Conservation (phyloP, 1,139 yeast species). For the Pneumocystis carinii region DNA sequence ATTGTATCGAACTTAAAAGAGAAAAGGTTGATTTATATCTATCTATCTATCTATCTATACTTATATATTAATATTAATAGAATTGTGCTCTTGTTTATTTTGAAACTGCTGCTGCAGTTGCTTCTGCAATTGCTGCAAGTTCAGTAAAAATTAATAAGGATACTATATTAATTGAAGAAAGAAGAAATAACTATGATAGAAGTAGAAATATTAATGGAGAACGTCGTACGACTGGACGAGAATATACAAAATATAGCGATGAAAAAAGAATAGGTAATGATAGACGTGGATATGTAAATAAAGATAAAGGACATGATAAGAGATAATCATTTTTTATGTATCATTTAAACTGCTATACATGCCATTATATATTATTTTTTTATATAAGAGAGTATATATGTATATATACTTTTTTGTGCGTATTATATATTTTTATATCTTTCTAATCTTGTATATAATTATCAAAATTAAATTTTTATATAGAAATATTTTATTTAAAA, state of each 20-base stretch:
- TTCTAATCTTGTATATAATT: too few relatives aligned
- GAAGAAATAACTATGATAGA: background rate
- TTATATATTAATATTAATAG: background rate
- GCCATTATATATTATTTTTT: background rate
- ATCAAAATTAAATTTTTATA: too few relatives aligned
- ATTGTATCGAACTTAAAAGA: background rate
- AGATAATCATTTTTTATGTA: background rate
- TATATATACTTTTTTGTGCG: background rate
- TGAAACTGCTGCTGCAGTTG: background rate
- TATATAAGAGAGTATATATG: too few relatives aligned
- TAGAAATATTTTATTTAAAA: too few relatives aligned
- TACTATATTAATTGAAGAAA: background rate
- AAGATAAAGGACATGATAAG: background rate
- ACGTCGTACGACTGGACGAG: background rate
- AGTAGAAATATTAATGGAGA: background rate
- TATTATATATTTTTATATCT: too few relatives aligned
- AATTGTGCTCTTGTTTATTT: background rate
- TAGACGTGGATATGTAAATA: background rate
- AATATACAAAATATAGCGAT: background rate
- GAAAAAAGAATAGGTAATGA: background rate
- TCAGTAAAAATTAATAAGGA: background rate
- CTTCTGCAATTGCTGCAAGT: background rate
- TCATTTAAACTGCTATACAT: background rate
- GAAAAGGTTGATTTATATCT: background rate
- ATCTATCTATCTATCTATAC: background rate